A percentile compares a stretch with the other conserved stretches of the same genome.
These are phyloP conservation scores for Trichoderma asperelloides DNA, from an alignment of 495 filamentous ascomycete genomes.

Conservation along the genomic window DNA sequence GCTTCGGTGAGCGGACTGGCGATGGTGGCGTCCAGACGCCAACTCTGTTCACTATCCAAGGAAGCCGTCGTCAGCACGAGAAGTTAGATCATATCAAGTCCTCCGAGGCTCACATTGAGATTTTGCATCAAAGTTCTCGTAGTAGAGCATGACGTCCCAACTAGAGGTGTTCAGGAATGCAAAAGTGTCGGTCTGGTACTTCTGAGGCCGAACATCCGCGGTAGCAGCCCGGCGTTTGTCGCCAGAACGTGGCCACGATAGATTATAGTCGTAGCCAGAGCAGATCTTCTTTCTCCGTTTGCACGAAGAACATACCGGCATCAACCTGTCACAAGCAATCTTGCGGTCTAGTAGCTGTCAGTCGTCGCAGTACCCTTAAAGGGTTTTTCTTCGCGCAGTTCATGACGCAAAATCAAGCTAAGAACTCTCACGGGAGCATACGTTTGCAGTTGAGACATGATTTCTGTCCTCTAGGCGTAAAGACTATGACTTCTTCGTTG, in stretches of 20 bases:
- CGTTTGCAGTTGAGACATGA: background rate
- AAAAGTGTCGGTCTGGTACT: background rate
- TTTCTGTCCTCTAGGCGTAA: background rate
- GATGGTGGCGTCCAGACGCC: background rate
- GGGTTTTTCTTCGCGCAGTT: background rate
- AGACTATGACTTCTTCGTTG: background rate
- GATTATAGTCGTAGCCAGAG: background rate
- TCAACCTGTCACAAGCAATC: background rate
- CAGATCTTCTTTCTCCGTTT: background rate
- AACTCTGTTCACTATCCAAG: background rate
- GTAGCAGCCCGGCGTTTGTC: background rate
- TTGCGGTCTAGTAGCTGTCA: background rate
- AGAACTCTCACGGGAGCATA: background rate
- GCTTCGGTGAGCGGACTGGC: background rate
- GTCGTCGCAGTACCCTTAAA: background rate
- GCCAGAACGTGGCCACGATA: background rate
- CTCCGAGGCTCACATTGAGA: background rate
- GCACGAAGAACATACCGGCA: background rate
- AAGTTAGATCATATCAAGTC: background rate
- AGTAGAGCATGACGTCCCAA: background rate
- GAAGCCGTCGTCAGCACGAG: background rate
- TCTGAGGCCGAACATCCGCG: background rate
- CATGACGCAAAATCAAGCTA: background rate
- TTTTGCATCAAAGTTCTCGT: background rate
- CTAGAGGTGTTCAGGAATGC: background rate